A percentile compares a stretch with the other conserved stretches of the same genome.
Evolutionary conservation across 108 stramenopile genomes (phyloP).

Genomic region (Skeletonema grethae): DNA sequence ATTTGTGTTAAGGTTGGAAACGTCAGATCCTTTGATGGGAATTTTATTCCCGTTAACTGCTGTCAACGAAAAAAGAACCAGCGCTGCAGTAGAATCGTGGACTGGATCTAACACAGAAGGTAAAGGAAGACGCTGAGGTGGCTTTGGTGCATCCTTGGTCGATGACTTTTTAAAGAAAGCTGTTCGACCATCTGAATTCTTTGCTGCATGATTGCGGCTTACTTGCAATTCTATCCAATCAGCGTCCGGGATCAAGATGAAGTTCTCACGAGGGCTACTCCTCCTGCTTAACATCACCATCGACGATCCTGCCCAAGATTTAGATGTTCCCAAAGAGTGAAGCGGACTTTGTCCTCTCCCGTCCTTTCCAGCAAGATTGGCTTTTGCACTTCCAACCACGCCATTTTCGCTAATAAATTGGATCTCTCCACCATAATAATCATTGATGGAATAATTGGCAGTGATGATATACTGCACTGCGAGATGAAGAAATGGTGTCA

Average conservation of each 20-base stretch:
- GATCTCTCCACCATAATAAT: constrained; percentile 24
- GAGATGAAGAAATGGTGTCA: constrained; percentile 17
- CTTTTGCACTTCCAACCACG: constrained; percentile 4
- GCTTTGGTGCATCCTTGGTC: constrained; percentile 1
- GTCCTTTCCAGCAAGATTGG: neutral
- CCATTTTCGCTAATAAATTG: constrained; percentile 9
- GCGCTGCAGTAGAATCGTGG: constrained; percentile 2
- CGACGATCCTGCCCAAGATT: constrained; percentile 27
- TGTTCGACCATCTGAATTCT: neutral
- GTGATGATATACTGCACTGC: neutral
- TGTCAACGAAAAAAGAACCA: constrained; percentile 29
- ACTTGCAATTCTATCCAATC: constrained; percentile 42
- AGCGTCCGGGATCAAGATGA: constrained; percentile 33
- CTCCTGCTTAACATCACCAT: constrained; percentile 40
- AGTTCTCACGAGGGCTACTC: constrained; percentile 33
- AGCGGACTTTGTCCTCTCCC: neutral
- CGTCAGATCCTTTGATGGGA: neutral
- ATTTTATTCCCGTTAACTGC: constrained; percentile 17
- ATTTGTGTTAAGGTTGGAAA: constrained; percentile 10
- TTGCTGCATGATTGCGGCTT: constrained; percentile 20
- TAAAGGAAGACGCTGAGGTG: constrained; percentile 37
- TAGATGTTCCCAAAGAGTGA: neutral
- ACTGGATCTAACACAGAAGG: constrained; percentile 26
- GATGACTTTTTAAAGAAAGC: constrained; percentile 8
- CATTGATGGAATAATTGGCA: neutral